These are phyloP conservation scores for Bondarzewia mesenterica DNA, from an alignment of 1,284 basidiomycete species.

Conservation along the genomic window DNA sequence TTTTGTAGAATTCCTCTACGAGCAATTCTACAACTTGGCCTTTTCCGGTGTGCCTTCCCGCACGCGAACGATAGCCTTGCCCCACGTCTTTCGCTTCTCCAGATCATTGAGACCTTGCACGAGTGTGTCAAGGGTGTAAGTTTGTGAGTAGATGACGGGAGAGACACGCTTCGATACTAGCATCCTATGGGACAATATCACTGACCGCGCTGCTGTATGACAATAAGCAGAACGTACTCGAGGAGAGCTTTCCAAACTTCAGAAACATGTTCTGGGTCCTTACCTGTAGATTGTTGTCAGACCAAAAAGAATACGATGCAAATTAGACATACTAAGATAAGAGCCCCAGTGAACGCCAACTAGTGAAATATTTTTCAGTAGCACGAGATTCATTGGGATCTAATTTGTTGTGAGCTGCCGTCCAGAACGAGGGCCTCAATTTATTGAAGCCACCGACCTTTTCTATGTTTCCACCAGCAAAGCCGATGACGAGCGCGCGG, in stretches of 20 bases:
- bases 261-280: conserved; percentile 59
- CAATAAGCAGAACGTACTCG: conserved; percentile 33
- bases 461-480: conserved; percentile 84
- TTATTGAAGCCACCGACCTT: conserved; percentile 42
- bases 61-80: conserved; percentile 77
- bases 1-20: too few relatives aligned
- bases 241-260: conserved; percentile 74
- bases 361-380: conserved; percentile 82
- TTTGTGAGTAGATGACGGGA: conserved; percentile 67
- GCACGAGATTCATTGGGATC: conserved; percentile 82
- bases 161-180: conserved; percentile 59
- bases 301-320: background rate
- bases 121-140: conserved; percentile 57
- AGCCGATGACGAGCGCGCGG: conserved; percentile 85
- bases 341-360: conserved; percentile 84
- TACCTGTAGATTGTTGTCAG: conserved; percentile 31
- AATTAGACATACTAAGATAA: conserved; percentile 30
- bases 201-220: background rate
- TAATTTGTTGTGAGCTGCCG: conserved; percentile 21
- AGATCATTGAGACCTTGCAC: conserved; percentile 65
- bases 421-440: background rate
- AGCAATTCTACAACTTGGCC: background rate
- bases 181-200: conserved; percentile 35
- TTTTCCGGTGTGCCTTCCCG: conserved; percentile 26
- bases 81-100: conserved; percentile 85